Evolutionary conservation across 2,329 filamentous ascomycete genomes (phyloP).

Genomic region (Chrysoporthe austroafricana): DNA sequence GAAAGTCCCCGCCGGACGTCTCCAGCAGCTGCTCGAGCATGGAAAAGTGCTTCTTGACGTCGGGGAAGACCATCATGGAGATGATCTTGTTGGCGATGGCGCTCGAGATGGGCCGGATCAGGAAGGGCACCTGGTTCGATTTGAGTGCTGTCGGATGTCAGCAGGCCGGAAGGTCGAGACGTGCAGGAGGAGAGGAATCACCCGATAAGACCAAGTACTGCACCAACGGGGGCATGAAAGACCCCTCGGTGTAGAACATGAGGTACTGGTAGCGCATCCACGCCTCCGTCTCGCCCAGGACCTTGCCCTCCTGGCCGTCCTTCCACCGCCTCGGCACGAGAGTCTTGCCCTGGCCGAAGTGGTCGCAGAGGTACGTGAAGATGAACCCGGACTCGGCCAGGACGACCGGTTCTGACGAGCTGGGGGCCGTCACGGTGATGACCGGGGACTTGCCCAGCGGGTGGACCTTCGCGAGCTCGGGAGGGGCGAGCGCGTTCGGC

Average conservation of each 20-base stretch:
- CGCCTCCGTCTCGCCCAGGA: constrained; percentile 64
- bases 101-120: constrained; percentile 55
- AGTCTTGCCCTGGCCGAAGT: constrained; percentile 50
- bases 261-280: constrained; percentile 67
- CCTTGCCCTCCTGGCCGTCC: constrained; percentile 59
- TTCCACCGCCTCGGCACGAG: constrained; percentile 59
- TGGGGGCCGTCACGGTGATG: constrained; percentile 62
- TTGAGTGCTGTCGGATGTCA: constrained; percentile 43
- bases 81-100: constrained; percentile 50
- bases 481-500: constrained; percentile 65
- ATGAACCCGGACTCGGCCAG: constrained; percentile 84
- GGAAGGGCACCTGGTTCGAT: constrained; percentile 52
- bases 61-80: constrained; percentile 49
- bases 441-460: constrained; percentile 87
- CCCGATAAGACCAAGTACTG: constrained; percentile 63
- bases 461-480: constrained; percentile 77
- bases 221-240: constrained; percentile 73
- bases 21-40: constrained; percentile 55
- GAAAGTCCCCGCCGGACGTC: constrained; percentile 49
- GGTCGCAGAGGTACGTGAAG: constrained; percentile 78
- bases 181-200: constrained; percentile 32
- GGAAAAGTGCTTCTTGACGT: constrained; percentile 50
- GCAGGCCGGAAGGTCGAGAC: not conserved
- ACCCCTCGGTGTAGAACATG: constrained; percentile 86
- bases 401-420: constrained; percentile 52